phyloP scores from a whole-genome alignment of 176 grass and related monocot genomes.

The Otatea glauca region DNA sequence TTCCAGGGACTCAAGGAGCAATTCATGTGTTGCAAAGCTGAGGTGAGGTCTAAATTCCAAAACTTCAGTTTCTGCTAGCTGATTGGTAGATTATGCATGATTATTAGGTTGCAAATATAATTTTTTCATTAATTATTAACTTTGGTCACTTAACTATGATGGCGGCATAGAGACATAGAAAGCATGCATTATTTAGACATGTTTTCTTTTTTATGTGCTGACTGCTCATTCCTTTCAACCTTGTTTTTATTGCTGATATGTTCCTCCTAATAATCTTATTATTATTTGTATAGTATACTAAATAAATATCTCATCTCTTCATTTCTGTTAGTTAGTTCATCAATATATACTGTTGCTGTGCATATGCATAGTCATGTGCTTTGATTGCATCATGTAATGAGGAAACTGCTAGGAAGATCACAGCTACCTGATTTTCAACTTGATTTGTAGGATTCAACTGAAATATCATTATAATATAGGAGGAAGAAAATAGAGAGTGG shows the following conservation, averaged over 20 bases:
- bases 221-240: background rate
- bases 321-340: conserved; percentile 5
- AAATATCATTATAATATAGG: no score
- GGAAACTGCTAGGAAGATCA: background rate
- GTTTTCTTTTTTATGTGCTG: background rate
- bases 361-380: background rate
- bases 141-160: background rate
- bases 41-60: conserved; percentile 56
- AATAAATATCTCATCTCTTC: background rate
- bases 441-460: background rate
- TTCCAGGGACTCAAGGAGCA: conserved; percentile 87
- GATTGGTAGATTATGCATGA: conserved; percentile 25
- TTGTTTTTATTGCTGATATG: background rate
- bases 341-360: background rate
- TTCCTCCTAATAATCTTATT: conserved; percentile 9
- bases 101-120: background rate
- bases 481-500: no score
- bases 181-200: background rate
- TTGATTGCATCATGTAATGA: conserved; percentile 10
- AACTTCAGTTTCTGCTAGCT: conserved; percentile 15
- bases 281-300: background rate
- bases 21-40: conserved; percentile 83
- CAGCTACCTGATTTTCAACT: background rate
- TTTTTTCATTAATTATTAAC: conserved; percentile 11
- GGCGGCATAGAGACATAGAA: background rate